These are phyloP conservation scores for Tetramitus jugosus DNA, from an alignment of 208 protist species.

Conservation along the genomic window DNA sequence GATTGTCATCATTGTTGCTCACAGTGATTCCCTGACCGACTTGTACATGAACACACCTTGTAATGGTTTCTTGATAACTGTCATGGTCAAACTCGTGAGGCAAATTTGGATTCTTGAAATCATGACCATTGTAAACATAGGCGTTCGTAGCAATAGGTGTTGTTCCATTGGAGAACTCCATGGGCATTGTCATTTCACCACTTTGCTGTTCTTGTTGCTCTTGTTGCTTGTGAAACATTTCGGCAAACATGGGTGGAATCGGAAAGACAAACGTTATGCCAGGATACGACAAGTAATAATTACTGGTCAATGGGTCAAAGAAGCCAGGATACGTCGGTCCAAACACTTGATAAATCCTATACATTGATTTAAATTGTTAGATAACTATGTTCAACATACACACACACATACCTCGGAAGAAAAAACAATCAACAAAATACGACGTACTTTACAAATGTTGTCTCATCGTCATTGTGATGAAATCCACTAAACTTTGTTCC, in stretches of 20 bases:
- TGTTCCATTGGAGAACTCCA: not conserved
- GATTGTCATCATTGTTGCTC: too few species aligned
- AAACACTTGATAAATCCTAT: constrained; percentile 18
- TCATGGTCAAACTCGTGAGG: not conserved
- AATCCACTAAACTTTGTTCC: not conserved
- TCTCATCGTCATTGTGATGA: not conserved
- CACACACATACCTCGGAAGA: too few species aligned
- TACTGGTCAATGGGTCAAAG: not conserved
- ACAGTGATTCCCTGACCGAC: not conserved
- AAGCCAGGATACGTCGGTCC: not conserved
- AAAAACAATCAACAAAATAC: too few species aligned
- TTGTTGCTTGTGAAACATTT: not conserved
- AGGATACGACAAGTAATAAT: constrained; percentile 4
- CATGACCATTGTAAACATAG: not conserved
- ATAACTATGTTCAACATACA: not conserved
- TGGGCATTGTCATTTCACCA: too few species aligned
- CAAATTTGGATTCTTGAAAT: not conserved
- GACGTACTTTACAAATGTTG: constrained; percentile 21
- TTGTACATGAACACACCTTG: not conserved
- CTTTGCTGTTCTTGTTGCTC: too few species aligned
- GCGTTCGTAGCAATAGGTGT: not conserved
- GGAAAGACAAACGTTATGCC: constrained; percentile 5
- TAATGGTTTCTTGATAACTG: not conserved
- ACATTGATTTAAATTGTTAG: not conserved
- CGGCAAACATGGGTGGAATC: not conserved